Evolutionary conservation across 2,329 filamentous ascomycete genomes (phyloP), one percentile per base, ranked within the genome.

Genomic region (Talaromyces pinophilus): DNA sequence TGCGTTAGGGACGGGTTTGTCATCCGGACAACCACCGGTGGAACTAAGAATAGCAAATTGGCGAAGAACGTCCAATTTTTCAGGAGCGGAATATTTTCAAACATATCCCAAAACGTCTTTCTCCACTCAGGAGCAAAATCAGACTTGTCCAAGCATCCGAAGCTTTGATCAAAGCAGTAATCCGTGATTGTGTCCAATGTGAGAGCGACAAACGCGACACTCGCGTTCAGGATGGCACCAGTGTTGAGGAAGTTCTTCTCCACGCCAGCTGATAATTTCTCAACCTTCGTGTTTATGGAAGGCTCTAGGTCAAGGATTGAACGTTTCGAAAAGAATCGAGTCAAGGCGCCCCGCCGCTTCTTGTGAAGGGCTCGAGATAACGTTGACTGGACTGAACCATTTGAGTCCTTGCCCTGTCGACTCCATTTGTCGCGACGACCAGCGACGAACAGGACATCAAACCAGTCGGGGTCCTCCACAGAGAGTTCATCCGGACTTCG

Each of bases 31-130:
- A 46, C 10, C 44, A 46, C n/a, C 6, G 44, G 44, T 11, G 44
- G 44, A 46, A 46, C 44, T 22, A 46, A 46, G n/a, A 46, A 22
- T 7, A 46, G 44, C 44, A 46, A 46, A 19, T 46, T 46, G n/a
- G 44, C 44, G 19, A 46, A 46, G 44, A 46, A 46, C 3, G 44
- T 46, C 44, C 44, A 46, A 6, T 46, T 46, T 46, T 46, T 22
- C 44, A 46, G 44, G n/a, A 46, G 44, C 44, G 44, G 44, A 15
- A 46, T 46, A 46, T 46, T 46, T 46, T 46, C 44, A 22, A 46
- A 46, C 44, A 46, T 46, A 46, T 46, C 44, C 44, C n/a, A 46
- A n/a, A 46, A 46, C n/a, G 44, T 46, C n/a, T 46, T 46, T 22
- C n/a, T 46, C 44, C 44, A 46, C 44, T 46, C 44, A 2, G 44